phyloP scores from a whole-genome alignment of 345 rosid species.

The Orychophragmus violaceus region DNA sequence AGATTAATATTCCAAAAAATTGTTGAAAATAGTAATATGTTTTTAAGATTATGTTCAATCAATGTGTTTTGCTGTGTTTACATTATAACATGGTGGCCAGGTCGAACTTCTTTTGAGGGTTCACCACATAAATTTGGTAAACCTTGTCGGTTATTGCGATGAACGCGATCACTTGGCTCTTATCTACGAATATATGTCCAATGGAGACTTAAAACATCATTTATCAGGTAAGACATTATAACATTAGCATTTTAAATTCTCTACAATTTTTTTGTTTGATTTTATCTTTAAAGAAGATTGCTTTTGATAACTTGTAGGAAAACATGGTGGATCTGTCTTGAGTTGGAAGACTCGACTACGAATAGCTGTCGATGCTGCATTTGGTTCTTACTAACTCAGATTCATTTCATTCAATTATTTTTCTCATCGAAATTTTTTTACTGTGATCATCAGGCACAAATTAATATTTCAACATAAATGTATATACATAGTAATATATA shows the following conservation, averaged over 20 bases:
- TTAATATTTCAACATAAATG: no score
- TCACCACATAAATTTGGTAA: constrained; percentile 37
- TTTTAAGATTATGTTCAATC: not conserved
- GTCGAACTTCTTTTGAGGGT: constrained; percentile 35
- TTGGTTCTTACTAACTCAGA: not conserved
- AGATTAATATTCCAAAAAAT: no score
- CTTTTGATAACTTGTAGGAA: not conserved
- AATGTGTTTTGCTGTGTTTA: not conserved
- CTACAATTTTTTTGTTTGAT: no score
- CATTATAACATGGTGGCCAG: constrained; percentile 1
- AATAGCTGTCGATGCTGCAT: constrained; percentile 31
- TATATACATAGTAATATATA: no score
- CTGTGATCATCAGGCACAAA: not conserved
- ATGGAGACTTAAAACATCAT: constrained; percentile 18
- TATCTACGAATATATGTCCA: constrained; percentile 39
- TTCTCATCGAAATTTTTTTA: not conserved
- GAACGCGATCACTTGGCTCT: constrained; percentile 30
- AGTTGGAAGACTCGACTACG: constrained; percentile 34
- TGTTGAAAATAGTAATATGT: not conserved
- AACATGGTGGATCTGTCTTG: not conserved
- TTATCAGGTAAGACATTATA: not conserved
- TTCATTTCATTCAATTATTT: not conserved
- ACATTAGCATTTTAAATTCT: not conserved
- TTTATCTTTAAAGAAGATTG: not conserved
- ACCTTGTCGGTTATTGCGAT: constrained; percentile 34